These are phyloP conservation scores for Vaucheria bursata DNA, from an alignment of 352 stramenopile species.

Conservation along the genomic window DNA sequence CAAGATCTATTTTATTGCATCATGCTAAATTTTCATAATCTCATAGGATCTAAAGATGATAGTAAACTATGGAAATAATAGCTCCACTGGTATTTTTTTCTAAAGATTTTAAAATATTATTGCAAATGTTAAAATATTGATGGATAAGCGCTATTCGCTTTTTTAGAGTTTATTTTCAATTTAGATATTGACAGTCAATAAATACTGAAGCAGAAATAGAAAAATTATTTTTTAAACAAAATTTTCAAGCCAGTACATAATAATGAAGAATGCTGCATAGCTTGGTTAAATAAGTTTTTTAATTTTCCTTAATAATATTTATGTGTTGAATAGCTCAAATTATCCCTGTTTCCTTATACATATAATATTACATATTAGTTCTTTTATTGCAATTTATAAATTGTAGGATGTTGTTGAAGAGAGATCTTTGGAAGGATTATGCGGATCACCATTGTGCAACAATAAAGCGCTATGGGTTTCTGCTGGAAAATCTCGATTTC, in stretches of 20 bases:
- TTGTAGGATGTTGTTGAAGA: background rate
- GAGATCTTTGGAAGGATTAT: background rate
- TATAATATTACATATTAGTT: background rate
- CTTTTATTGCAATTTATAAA: background rate
- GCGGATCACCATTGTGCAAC: background rate
- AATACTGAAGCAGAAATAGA: no score
- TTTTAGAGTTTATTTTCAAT: no score
- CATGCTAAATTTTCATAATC: no score
- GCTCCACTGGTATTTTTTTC: no score
- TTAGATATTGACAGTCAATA: no score
- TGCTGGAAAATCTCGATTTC: background rate
- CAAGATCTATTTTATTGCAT: no score
- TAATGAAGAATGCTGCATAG: background rate
- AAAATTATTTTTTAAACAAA: background rate
- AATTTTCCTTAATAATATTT: background rate
- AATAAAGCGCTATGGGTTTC: background rate
- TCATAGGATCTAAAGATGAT: no score
- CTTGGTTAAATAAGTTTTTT: background rate
- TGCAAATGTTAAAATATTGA: no score
- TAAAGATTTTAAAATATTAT: no score
- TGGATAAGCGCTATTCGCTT: no score
- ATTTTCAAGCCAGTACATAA: background rate
- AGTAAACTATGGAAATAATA: no score
- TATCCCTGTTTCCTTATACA: background rate
- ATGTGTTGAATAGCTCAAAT: no score